Percentiles rank a stretch among this genome's conserved stretches.
phyloP scores from a whole-genome alignment of 306 rosid genomes.

The Citrullus colocynthis region DNA sequence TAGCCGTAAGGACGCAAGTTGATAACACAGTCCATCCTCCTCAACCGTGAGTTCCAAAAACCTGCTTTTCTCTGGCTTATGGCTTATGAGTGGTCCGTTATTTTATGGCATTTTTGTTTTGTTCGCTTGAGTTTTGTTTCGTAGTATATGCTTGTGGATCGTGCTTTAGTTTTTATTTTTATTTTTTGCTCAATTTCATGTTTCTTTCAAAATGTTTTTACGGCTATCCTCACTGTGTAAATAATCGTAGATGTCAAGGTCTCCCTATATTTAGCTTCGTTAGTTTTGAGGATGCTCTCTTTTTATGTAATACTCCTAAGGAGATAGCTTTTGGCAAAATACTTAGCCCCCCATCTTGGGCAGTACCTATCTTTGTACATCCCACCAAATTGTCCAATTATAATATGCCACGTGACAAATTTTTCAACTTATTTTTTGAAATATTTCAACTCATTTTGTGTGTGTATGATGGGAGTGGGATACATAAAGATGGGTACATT shows the following conservation, averaged over 20 bases:
- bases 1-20: constrained; percentile 65
- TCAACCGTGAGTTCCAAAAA: constrained; percentile 48
- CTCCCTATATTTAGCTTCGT: background rate
- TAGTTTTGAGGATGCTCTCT: background rate
- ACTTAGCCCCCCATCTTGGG: too few relatives aligned
- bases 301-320: background rate
- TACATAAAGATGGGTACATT: too few relatives aligned
- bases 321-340: too few relatives aligned
- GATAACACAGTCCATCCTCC: constrained; percentile 84
- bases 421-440: too few relatives aligned
- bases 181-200: background rate
- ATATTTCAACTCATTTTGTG: too few relatives aligned
- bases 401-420: too few relatives aligned
- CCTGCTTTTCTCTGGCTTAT: background rate
- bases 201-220: background rate
- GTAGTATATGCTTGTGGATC: background rate
- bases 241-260: background rate
- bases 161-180: background rate
- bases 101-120: background rate
- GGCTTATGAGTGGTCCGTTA: background rate
- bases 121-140: background rate
- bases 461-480: too few relatives aligned
- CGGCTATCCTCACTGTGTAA: background rate
- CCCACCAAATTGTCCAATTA: too few relatives aligned
- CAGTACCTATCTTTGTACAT: too few relatives aligned